Conservation (phyloP, 2,329 filamentous ascomycete species). For the Phaeosphaeriaceae sp. region DNA sequence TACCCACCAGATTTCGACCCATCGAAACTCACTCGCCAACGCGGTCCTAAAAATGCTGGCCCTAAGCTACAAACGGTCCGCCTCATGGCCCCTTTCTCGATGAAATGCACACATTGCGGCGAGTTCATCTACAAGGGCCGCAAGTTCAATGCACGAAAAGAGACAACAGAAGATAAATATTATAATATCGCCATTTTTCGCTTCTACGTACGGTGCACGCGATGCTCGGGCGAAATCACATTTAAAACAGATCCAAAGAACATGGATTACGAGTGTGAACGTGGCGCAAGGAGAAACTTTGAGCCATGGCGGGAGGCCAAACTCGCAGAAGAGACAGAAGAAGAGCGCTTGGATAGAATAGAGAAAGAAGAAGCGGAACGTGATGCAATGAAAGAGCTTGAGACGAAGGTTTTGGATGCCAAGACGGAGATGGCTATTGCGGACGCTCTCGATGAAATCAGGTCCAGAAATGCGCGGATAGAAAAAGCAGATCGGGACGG, state of each 20-base stretch:
- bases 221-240: constrained; percentile 85
- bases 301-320: constrained; percentile 83
- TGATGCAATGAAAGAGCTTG: constrained; percentile 93
- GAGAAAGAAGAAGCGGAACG: constrained; percentile 80
- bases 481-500: constrained; percentile 74
- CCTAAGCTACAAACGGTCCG: constrained; percentile 86
- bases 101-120: constrained; percentile 73
- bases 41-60: constrained; percentile 72
- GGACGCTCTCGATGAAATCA: constrained; percentile 93
- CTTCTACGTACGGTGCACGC: constrained; percentile 87
- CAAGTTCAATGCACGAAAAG: constrained; percentile 95
- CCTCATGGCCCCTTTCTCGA: constrained; percentile 86
- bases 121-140: constrained; percentile 92
- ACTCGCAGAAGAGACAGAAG: constrained; percentile 77
- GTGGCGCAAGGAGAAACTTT: constrained; percentile 88
- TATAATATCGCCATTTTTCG: constrained; percentile 84
- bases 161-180: constrained; percentile 90
- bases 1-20: constrained; percentile 88
- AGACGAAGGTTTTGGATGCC: constrained; percentile 90
- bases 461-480: constrained; percentile 86
- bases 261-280: constrained; percentile 83
- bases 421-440: constrained; percentile 96
- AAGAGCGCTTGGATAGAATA: constrained; percentile 82
- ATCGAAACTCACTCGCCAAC: constrained; percentile 72
- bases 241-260: constrained; percentile 96